Base-by-base conservation (phyloP, 768 basidiomycete species). In the Lentinula detonsa region DNA sequence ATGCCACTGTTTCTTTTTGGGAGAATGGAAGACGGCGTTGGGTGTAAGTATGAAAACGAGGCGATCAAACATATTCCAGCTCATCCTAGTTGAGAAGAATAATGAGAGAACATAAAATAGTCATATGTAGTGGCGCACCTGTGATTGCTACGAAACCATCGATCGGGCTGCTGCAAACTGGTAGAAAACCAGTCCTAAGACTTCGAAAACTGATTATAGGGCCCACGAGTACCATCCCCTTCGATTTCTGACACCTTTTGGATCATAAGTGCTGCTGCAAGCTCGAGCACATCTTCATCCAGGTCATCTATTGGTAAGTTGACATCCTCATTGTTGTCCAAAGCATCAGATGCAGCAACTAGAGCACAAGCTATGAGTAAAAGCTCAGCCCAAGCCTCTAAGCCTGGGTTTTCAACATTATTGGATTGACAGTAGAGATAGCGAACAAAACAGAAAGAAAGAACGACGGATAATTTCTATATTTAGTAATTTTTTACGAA, bases 111-210 rank as follows among this genome's bases (percentile, higher is more conserved):
- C 23, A 23, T 23, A 23, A 23, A 23, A 1, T 23, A 3, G 3
- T 23, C 16, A 42, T 16, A 40, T 15, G 18, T n/a, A 45, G 9
- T 13, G 13, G 31, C 39, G 43, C 40, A 66, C 61, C 61, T 45
- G 39, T 49, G 61, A n/a, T 55, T 48, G 39, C 55, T 43, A 13
- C 61, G 50, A 53, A 66, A 66, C 37, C 57, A 53, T 18, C 50
- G 37, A 49, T 66, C 64, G 13, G 65, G 62, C n/a, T 43, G 37
- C 50, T 49, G 55, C n/a, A 65, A 51, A 55, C 58, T 45, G 28
- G 49, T 59, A 23, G 52, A 5, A 53, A 66, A 66, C 53, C 64
- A 67, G 48, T 67, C 63, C 21, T 9, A 37, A 2, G 54, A 64
- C 56, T 62, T 59, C 16, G 54, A 45, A 45, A 61, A 60, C 51